Evolutionary conservation across 768 basidiomycete species (phyloP).

Genomic region (Suillus variegatus): DNA sequence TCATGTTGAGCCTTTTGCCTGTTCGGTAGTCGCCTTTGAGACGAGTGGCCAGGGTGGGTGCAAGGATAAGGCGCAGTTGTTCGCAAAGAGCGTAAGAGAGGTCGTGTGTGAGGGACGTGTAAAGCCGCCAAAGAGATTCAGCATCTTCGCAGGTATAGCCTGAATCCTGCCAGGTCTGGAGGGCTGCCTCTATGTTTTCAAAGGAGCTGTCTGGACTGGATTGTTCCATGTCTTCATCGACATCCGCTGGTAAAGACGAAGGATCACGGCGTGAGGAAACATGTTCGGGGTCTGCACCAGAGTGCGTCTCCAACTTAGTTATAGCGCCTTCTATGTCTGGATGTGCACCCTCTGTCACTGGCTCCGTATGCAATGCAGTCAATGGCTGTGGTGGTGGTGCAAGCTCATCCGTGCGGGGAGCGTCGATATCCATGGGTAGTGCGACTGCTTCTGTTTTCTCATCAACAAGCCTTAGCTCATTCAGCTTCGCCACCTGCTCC

Average conservation of each 20-base stretch:
- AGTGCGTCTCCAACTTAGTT: conserved; percentile 32
- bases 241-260: conserved; percentile 31
- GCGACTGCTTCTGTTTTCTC: conserved; percentile 42
- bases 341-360: conserved; percentile 25
- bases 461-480: conserved; percentile 78
- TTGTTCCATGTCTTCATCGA: conserved; percentile 28
- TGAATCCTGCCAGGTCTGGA: conserved; percentile 26
- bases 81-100: conserved; percentile 93
- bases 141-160: conserved; percentile 58
- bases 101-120: conserved; percentile 88
- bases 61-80: conserved; percentile 93
- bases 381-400: conserved; percentile 19
- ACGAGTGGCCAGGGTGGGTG: conserved; percentile 91
- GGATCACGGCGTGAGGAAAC: conserved; percentile 23
- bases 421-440: conserved; percentile 52
- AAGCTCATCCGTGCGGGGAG: conserved; percentile 35
- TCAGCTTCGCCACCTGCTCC: conserved; percentile 79
- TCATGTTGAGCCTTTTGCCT: conserved; percentile 98
- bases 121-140: conserved; percentile 87
- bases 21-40: conserved; percentile 96
- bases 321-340: conserved; percentile 50
- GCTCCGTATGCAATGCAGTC: conserved; percentile 28
- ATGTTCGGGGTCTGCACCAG: conserved; percentile 5
- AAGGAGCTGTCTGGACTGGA: conserved; percentile 15
- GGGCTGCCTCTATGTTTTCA: conserved; percentile 22